Evolutionary conservation across 225 moss, liverwort and hornwort species (phyloP), one percentile per base, ranked within the genome.

Genomic region (Pleurozium schreberi): DNA sequence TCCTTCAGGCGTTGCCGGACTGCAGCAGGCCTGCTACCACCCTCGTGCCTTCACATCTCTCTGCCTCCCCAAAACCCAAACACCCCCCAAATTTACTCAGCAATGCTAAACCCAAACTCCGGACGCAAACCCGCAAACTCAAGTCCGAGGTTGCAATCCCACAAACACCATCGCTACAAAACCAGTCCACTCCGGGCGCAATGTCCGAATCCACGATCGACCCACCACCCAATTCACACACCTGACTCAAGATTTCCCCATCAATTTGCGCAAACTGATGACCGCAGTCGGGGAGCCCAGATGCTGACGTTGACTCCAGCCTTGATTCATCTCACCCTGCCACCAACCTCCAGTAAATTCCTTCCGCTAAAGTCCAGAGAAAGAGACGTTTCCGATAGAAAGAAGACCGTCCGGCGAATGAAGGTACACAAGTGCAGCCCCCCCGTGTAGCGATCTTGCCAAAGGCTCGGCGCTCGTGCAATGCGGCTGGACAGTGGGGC

Each of bases 401-500:
- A 66, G 12, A 21, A 75, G 9, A 28, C 36, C 42, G 53, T 27
- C 36, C 1, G 21, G 33, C 19, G 67, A 55, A 18, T 69, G 66
- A 67, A 43, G 63, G 38, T 64, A 60, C 82, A n/a, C 70, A 53
- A 69, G n/a, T 81, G 55, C 65, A 86, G 55, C 8, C 22, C 42
- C 80, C 52, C 34, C 18, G 21, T 40, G 63, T 34, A 47, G 63
- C n/a, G 64, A 87, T 69, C 80, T 22, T 69, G 27, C 30, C 75
- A 75, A 84, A 84, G 57, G 88, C 88, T 88, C 84, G 84, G 88
- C 88, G 88, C 45, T 88, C 83, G 88, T 83, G 88, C 83, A 64
- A 57, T 84, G 76, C 84, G 88, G 84, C 75, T 64, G 65, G 58
- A 84, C 75, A 43, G 42, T 88, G 88, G 88, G 83, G 58, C 45